Percentiles rank a stretch among this genome's conserved stretches.
These are phyloP conservation scores for Pseudogymnoascus verrucosus DNA, from an alignment of 2,329 filamentous ascomycete genomes.

Conservation along the genomic window DNA sequence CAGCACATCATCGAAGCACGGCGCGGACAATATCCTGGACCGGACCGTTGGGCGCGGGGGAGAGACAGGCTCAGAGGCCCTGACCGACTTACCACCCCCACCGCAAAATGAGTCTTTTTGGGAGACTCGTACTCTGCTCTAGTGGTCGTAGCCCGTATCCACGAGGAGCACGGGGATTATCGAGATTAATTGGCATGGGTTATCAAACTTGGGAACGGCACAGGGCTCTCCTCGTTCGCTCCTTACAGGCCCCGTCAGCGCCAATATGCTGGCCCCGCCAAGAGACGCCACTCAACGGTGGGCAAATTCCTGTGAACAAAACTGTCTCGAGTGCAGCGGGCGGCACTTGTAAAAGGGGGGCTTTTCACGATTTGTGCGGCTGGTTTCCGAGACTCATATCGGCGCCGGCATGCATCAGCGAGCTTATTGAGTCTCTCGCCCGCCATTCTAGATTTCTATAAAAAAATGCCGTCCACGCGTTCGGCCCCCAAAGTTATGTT, in stretches of 20 bases:
- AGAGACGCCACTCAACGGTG: slow-evolving; percentile 3
- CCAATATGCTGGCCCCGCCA: background rate
- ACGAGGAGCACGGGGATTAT: background rate
- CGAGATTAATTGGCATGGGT: slow-evolving; percentile 6
- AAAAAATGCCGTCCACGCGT: background rate
- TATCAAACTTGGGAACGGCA: slow-evolving; percentile 1
- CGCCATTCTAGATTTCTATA: background rate
- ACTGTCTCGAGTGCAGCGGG: background rate
- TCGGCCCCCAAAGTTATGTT: background rate
- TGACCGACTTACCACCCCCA: background rate
- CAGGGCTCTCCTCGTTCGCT: background rate
- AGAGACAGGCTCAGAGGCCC: slow-evolving; percentile 5
- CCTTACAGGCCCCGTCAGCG: background rate
- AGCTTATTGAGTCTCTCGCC: background rate
- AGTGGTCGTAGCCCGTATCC: slow-evolving; percentile 1
- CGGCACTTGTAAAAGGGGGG: slow-evolving; percentile 4
- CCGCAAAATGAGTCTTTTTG: background rate
- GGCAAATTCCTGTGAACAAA: slow-evolving; percentile 7
- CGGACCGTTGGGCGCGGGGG: slow-evolving; percentile 3
- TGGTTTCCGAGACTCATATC: background rate
- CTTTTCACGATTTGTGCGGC: background rate
- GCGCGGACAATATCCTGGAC: background rate
- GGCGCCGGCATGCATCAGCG: background rate
- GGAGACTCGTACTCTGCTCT: background rate
- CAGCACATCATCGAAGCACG: background rate